A percentile compares a stretch with the other conserved stretches of the same genome.
phyloP scores from a whole-genome alignment of 345 rosid species.

The Hypericum androsaemum region DNA sequence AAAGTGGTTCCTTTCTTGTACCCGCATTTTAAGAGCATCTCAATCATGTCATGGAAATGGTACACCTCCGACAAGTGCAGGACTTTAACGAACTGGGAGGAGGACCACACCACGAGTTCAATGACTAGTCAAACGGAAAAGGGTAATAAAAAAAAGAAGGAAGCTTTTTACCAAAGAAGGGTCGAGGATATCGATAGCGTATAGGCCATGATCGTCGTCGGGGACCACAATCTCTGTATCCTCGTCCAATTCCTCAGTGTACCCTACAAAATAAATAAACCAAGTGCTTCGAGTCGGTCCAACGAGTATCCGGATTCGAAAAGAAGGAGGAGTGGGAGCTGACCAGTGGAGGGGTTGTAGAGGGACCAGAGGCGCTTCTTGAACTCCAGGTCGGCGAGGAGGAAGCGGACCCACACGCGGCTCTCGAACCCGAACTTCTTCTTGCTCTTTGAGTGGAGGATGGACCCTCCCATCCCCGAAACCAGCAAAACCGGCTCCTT shows the following conservation, averaged over 20 bases:
- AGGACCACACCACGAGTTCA: background rate
- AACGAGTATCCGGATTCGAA: background rate
- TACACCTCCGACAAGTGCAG: conserved; percentile 51
- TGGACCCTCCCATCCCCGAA: conserved; percentile 77
- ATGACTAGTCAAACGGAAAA: background rate
- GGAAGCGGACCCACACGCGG: conserved; percentile 83
- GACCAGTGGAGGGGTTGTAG: conserved; percentile 69
- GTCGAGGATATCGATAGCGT: conserved; percentile 71
- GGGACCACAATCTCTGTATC: conserved; percentile 62
- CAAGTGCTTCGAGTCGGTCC: background rate
- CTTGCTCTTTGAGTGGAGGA: conserved; percentile 56
- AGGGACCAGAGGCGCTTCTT: conserved; percentile 70
- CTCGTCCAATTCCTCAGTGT: conserved; percentile 56
- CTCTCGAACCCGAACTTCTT: conserved; percentile 33
- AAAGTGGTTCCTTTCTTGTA: conserved; percentile 74
- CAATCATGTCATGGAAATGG: conserved; percentile 87
- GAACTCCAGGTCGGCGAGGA: conserved; percentile 69
- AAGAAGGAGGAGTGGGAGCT: background rate
- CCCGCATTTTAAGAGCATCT: conserved; percentile 64
- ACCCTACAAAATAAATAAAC: conserved; percentile 29
- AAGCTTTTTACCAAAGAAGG: conserved; percentile 60
- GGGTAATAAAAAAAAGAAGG: background rate
- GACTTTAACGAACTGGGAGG: conserved; percentile 48
- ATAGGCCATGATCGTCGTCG: conserved; percentile 80
- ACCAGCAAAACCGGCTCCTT: conserved; percentile 60